Conservation (phyloP, 257 asterid species). For the Plantago major region DNA sequence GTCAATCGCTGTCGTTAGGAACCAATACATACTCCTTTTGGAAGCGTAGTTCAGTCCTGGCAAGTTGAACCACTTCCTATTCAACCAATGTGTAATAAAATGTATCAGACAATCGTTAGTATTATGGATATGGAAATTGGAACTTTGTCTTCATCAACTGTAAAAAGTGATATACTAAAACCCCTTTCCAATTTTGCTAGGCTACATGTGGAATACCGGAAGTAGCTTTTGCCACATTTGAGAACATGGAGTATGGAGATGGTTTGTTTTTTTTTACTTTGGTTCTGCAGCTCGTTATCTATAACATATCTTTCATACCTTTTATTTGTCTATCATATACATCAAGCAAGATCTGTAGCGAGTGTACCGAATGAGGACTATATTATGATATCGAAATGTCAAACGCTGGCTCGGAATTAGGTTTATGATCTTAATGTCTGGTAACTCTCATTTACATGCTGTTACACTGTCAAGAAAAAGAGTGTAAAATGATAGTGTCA, state of each 20-base stretch:
- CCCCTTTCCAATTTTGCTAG: constrained; percentile 34
- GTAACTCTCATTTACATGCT: too few relatives aligned
- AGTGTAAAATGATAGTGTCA: constrained; percentile 2
- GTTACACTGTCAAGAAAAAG: neutral
- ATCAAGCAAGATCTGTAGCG: too few relatives aligned
- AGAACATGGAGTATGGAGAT: constrained; percentile 98
- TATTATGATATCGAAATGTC: constrained; percentile 3
- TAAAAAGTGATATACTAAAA: constrained; percentile 11
- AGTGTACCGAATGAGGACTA: constrained; percentile 1
- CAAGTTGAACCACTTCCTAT: constrained; percentile 5
- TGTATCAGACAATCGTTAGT: constrained; percentile 5
- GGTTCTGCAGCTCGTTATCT: neutral
- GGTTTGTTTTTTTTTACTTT: constrained; percentile 40
- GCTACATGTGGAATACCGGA: constrained; percentile 99
- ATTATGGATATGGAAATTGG: constrained; percentile 1
- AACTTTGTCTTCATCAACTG: constrained; percentile 5
- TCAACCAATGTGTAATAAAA: neutral
- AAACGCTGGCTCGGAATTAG: too few relatives aligned
- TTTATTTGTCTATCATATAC: too few relatives aligned
- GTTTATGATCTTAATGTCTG: too few relatives aligned
- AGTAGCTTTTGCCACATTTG: constrained; percentile 83
- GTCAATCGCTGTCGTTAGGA: constrained; percentile 6
- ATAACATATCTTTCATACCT: neutral
- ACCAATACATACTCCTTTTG: constrained; percentile 14
- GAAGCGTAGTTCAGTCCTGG: constrained; percentile 15